A percentile compares a stretch with the other conserved stretches of the same genome.
Evolutionary conservation across 1,139 yeast species (phyloP).

Genomic region (Arxiozyma telluris): DNA sequence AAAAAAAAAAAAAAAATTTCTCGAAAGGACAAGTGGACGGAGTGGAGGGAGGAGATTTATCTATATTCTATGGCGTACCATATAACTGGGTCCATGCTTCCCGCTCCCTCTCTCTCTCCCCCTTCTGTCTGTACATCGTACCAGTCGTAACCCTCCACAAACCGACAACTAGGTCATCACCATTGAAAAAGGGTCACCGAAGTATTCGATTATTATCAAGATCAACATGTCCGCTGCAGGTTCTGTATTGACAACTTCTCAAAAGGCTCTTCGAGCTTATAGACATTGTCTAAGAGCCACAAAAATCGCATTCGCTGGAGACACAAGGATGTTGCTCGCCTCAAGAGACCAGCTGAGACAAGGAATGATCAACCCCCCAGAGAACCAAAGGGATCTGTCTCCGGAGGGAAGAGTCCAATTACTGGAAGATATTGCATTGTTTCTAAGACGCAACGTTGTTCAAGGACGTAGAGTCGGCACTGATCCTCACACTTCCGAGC

Average conservation of each 20-base stretch:
- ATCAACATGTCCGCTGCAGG: conserved; percentile 5
- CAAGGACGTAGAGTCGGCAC: conserved; percentile 59
- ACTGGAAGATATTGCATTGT: conserved; percentile 59
- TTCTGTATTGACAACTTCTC: conserved; percentile 2
- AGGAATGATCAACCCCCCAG: conserved; percentile 44
- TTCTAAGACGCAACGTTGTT: conserved; percentile 66
- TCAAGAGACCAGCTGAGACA: conserved; percentile 58
- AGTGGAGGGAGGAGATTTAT: no score
- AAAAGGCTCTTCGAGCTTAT: conserved; percentile 46
- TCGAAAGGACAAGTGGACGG: no score
- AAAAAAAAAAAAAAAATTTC: no score
- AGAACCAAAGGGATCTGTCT: conserved; percentile 30
- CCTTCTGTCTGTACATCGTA: no score
- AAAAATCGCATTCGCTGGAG: conserved; percentile 53
- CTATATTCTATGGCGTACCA: no score
- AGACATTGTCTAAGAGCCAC: conserved; percentile 67
- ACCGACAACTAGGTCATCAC: no score
- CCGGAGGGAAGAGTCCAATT: conserved; percentile 47
- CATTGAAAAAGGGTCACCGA: neutral
- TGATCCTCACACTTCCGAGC: conserved; percentile 28
- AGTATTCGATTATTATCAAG: neutral
- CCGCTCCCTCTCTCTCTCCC: no score
- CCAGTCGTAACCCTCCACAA: no score
- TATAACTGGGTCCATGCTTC: no score
- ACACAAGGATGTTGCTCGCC: conserved; percentile 44